Percentiles rank a stretch among this genome's conserved stretches.
Evolutionary conservation across 176 grass and related monocot genomes (phyloP).

Genomic region (Canna indica): DNA sequence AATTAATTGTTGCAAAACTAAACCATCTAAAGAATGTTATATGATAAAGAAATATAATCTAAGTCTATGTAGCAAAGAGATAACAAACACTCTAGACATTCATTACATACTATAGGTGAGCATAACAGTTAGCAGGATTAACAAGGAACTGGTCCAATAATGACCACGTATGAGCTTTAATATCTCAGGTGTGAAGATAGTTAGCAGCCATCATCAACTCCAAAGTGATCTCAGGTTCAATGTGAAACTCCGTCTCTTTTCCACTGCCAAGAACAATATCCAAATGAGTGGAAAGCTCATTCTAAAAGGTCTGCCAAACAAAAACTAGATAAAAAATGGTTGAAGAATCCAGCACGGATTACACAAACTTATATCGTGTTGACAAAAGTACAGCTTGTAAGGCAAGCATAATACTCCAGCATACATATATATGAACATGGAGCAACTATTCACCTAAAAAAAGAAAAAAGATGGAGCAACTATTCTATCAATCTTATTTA

Average conservation of each 20-base stretch:
- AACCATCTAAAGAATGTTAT: neutral
- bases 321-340: neutral
- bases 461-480: too few relatives aligned
- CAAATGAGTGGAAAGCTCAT: conserved; percentile 3
- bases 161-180: neutral
- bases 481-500: neutral
- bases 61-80: neutral
- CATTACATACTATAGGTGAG: neutral
- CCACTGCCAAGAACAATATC: conserved; percentile 43
- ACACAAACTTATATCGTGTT: neutral
- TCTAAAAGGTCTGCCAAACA: neutral
- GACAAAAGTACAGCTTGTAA: neutral
- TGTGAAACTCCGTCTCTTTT: conserved; percentile 73
- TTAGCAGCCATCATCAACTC: conserved; percentile 98
- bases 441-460: neutral
- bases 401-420: neutral
- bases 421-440: neutral
- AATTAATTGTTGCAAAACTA: neutral
- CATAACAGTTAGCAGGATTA: neutral
- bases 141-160: neutral
- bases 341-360: neutral
- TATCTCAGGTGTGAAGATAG: conserved; percentile 62
- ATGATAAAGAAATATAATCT: neutral
- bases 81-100: too few relatives aligned
- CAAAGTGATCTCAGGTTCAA: conserved; percentile 76